These are phyloP conservation scores for Thalassiosira exigua DNA, from an alignment of 352 stramenopile species.

Conservation along the genomic window DNA sequence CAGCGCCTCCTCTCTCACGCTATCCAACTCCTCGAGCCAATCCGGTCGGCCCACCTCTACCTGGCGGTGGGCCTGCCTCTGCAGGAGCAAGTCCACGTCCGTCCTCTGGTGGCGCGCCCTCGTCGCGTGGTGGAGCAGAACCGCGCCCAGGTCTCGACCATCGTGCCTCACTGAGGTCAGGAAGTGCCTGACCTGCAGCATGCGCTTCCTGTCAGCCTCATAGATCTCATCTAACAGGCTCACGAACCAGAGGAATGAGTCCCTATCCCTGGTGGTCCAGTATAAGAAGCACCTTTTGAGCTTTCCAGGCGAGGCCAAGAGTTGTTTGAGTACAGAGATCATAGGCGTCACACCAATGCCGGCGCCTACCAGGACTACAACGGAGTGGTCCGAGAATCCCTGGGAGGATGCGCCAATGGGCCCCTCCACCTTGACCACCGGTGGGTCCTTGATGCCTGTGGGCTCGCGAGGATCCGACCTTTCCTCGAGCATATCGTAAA, in stretches of 20 bases:
- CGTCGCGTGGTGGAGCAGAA: conserved; percentile 86
- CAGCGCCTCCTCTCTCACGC: conserved; percentile 59
- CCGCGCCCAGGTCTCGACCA: conserved; percentile 66
- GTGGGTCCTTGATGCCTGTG: background rate
- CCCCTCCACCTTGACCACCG: conserved; percentile 28
- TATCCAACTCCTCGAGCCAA: conserved; percentile 84
- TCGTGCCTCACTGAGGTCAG: conserved; percentile 86
- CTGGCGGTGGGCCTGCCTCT: conserved; percentile 84
- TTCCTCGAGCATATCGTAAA: conserved; percentile 22
- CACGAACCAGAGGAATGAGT: conserved; percentile 87
- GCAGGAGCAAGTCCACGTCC: conserved; percentile 85
- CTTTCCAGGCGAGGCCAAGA: conserved; percentile 64
- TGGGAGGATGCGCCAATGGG: conserved; percentile 79
- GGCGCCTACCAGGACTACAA: conserved; percentile 62
- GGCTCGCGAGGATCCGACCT: background rate
- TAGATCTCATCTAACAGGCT: conserved; percentile 88
- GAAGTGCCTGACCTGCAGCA: conserved; percentile 88
- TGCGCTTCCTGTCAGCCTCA: conserved; percentile 84
- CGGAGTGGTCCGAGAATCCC: conserved; percentile 74
- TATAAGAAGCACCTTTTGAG: conserved; percentile 87
- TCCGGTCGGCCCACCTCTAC: conserved; percentile 87
- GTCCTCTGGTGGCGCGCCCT: conserved; percentile 78
- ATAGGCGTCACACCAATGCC: conserved; percentile 90
- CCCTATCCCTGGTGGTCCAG: conserved; percentile 86
- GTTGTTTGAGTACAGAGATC: conserved; percentile 89